These are phyloP conservation scores for Polyplosphaeria fusca DNA, from an alignment of 495 filamentous ascomycete species.

Conservation along the genomic window DNA sequence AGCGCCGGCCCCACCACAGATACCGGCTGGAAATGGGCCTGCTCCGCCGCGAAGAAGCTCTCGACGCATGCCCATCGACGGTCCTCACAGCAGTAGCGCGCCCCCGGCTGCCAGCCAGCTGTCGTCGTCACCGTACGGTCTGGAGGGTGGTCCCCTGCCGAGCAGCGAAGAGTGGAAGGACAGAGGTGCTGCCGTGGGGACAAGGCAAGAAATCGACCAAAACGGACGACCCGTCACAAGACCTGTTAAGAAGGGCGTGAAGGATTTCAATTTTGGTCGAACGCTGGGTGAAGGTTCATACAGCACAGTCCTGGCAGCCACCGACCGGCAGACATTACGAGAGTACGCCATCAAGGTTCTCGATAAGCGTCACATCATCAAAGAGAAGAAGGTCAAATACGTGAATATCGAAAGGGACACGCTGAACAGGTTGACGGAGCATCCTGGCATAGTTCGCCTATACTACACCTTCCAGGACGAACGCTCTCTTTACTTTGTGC, in stretches of 20 bases:
- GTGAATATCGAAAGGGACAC: conserved; percentile 99
- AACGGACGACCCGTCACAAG: conserved; percentile 78
- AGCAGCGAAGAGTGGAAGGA: conserved; percentile 96
- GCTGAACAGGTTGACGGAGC: conserved; percentile 90
- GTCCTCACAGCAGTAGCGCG: conserved; percentile 39
- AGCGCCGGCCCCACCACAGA: conserved; percentile 52
- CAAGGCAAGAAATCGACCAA: conserved; percentile 75
- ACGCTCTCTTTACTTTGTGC: conserved; percentile 89
- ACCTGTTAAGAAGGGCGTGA: conserved; percentile 91
- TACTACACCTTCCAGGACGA: conserved; percentile 99
- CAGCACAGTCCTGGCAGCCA: conserved; percentile 92
- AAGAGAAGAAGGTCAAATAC: conserved; percentile 99
- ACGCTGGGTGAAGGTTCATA: conserved; percentile 96
- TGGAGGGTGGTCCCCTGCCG: conserved; percentile 61
- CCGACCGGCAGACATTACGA: conserved; percentile 89
- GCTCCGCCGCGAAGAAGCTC: conserved; percentile 63
- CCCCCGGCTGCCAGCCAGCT: conserved; percentile 41
- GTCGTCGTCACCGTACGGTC: conserved; percentile 52
- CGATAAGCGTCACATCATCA: conserved; percentile 99
- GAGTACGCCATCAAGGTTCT: conserved; percentile 99
- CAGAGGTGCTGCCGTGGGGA: conserved; percentile 75
- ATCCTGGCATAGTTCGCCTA: conserved; percentile 92
- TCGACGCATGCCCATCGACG: conserved; percentile 55
- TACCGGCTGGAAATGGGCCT: conserved; percentile 54
- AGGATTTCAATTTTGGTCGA: conserved; percentile 92